Evolutionary conservation across 495 filamentous ascomycete genomes (phyloP), one percentile per base, ranked within the genome.

Genomic region (Penicillium waksmanii): DNA sequence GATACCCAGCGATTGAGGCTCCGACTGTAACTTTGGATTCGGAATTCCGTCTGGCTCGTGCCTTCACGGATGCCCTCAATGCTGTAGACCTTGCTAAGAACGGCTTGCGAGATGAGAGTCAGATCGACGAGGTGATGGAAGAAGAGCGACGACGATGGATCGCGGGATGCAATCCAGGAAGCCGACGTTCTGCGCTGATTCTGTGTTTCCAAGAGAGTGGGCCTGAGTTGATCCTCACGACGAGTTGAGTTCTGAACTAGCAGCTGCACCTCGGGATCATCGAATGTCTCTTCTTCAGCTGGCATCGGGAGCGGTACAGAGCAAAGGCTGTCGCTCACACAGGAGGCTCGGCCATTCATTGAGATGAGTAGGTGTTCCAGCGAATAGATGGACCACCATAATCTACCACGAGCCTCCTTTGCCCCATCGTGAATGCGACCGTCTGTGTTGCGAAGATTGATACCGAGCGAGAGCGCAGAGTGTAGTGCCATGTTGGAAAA

Each of bases 331-430:
- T 85, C 80, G 7, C 78, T 66, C 35, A 87, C 79, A 44, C 79
- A 79, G 21, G 81, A 81, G 7, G 84, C 82, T n/a, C 87, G 80
- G 3, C 87, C 87, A 5, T 83, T 86, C 65, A 87, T 84, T 8
- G 78, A 73, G 38, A 78, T 77, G n/a, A 89, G 69, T 6, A 81
- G 61, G 42, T 84, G 76, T 53, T 89, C 87, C 9, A 88, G 67
- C 2, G 73, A 75, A 57, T 82, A 86, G 11, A 89, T 66, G 0
- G 85, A 81, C 82, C 85, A 89, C 86, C 86, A 89, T 10, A 89
- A 73, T 3, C 85, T 83, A 42, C 77, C 72, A 10, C 86, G 77
- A 17, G 81, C 77, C 70, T 89, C 87, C 65, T 82, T 85, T 5
- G 86, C 77, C 3, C 71, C 66, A 33, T 80, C 68, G 35, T 73